Base-by-base conservation (phyloP, 2,329 filamentous ascomycete species). In the Colletotrichum sansevieriae region DNA sequence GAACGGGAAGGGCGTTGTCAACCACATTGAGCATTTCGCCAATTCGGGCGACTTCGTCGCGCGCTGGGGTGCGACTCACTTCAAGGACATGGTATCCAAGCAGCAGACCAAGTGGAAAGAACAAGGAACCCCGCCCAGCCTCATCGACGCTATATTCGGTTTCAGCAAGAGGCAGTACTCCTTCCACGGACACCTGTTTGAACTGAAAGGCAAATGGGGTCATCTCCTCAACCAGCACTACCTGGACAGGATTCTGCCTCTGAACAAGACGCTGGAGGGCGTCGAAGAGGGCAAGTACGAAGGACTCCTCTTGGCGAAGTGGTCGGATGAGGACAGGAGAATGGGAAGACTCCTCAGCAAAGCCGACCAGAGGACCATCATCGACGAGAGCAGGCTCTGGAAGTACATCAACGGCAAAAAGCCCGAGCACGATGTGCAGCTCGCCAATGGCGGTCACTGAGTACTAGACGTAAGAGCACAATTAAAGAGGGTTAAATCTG, bases 21-120 rank as follows among this genome's bases (percentile, higher is more conserved):
- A 86, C 10, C 85, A 94, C 71, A 90, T 95, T 39, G 93, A 96
- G 78, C 93, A 96, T 78, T 96, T 95, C 74, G 91, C 90, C 3
- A 92, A 95, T 75, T 86, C 85, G 7, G 86, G 83, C n/a, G 93
- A 96, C 73, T 92, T 93, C 72, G 92, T 95, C 3, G 87, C 91
- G 3, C 81, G 89, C 8, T 93, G 91, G 85, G 93, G 93, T 2
- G 88, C 94, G 3, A 82, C 95, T 33, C 87, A 92, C 75, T 93
- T 92, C 65, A 65, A 65, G 63, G 51, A 59, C 4, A 22, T 51
- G 11, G 29, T 51, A 10, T 29, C 13, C 22, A 5, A 29, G 47
- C 47, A 51, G 13, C 4, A 22, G 22, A 29, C 25, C 22, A 11
- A 51, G 20, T 22, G 3, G 22, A 13, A 29, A 7, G n/a, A 51